These are phyloP conservation scores for Musa troglodytarum DNA, from an alignment of 176 grass and related monocot genomes.

Conservation along the genomic window DNA sequence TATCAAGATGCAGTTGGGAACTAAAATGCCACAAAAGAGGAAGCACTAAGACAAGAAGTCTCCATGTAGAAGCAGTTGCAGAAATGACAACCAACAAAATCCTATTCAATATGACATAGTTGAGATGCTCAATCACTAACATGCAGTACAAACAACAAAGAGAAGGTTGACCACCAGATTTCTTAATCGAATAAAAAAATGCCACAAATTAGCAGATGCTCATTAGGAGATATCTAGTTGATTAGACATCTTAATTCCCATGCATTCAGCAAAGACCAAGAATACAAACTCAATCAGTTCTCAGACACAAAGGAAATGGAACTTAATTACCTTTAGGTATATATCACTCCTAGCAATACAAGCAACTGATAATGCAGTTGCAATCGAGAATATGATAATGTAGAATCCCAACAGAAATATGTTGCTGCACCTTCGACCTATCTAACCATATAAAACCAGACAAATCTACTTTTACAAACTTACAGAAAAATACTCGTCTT, in stretches of 20 bases:
- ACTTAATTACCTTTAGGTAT: conserved; percentile 48
- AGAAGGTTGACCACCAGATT: no score
- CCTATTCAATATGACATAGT: no score
- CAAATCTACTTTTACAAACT: background rate
- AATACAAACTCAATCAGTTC: background rate
- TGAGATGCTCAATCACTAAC: no score
- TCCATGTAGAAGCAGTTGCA: no score
- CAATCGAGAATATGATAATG: conserved; percentile 64
- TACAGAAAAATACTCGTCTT: background rate
- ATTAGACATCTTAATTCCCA: background rate
- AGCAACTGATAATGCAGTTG: conserved; percentile 49
- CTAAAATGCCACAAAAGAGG: no score
- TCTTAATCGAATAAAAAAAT: no score
- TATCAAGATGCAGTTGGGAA: no score
- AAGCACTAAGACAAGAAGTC: no score
- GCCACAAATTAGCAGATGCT: no score
- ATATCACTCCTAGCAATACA: conserved; percentile 54
- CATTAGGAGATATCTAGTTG: background rate
- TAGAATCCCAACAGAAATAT: conserved; percentile 47
- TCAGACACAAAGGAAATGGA: conserved; percentile 4
- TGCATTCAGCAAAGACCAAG: background rate
- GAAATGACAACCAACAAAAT: no score
- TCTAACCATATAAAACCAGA: conserved; percentile 10
- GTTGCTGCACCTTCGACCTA: conserved; percentile 53
- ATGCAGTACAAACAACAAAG: no score